Conservation (phyloP, 2,329 filamentous ascomycete species). For the Pezicula rhizophila region DNA sequence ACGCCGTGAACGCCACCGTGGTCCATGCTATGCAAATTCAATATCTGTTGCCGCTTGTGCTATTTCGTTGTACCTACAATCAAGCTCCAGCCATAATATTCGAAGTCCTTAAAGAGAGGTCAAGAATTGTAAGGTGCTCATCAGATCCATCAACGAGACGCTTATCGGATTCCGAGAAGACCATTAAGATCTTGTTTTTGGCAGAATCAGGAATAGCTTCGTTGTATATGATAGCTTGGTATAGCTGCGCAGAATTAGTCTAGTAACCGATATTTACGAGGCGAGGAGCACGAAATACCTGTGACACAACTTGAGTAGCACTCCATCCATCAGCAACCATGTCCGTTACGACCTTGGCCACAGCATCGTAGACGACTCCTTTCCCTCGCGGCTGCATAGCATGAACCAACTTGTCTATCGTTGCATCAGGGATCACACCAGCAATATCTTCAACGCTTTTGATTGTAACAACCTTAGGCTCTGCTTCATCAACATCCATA, state of each 20-base stretch:
- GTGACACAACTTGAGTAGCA: slow-evolving; percentile 76
- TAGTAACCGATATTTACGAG: slow-evolving; percentile 1
- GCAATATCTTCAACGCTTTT: slow-evolving; percentile 89
- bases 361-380: slow-evolving; percentile 61
- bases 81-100: slow-evolving; percentile 48
- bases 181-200: slow-evolving; percentile 82
- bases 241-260: slow-evolving; percentile 48
- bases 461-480: slow-evolving; percentile 68
- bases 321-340: slow-evolving; percentile 97
- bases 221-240: slow-evolving; percentile 75
- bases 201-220: slow-evolving; percentile 77
- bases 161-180: slow-evolving; percentile 95
- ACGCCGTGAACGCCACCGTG: slow-evolving; percentile 7
- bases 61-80: background rate
- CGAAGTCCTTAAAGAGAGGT: slow-evolving; percentile 76
- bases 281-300: slow-evolving; percentile 45
- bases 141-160: slow-evolving; percentile 89
- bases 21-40: slow-evolving; percentile 9
- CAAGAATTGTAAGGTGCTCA: slow-evolving; percentile 86
- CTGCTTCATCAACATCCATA: slow-evolving; percentile 44
- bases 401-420: slow-evolving; percentile 63
- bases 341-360: slow-evolving; percentile 78
- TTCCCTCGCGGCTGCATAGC: slow-evolving; percentile 69
- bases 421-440: slow-evolving; percentile 76
- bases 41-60: background rate